Percentiles rank a stretch among this genome's conserved stretches.
Evolutionary conservation across 768 basidiomycete species (phyloP).

Genomic region (Lactifluus piperatus): DNA sequence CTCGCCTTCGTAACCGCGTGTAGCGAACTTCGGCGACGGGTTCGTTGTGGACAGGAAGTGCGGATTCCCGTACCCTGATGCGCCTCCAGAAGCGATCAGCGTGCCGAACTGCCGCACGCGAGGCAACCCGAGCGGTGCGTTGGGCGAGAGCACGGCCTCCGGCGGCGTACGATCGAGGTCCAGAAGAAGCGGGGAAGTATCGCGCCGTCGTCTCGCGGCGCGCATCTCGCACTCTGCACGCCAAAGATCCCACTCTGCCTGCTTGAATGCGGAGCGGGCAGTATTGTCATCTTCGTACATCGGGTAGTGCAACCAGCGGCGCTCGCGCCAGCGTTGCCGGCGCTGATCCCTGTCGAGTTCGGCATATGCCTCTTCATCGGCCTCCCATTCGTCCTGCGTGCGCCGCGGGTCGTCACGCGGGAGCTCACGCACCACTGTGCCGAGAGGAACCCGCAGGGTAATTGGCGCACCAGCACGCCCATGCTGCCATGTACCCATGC

Average conservation of each 20-base stretch:
- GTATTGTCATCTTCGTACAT: constrained; percentile 52
- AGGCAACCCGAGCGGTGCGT: constrained; percentile 57
- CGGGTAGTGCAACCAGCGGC: constrained; percentile 79
- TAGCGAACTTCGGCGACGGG: constrained; percentile 82
- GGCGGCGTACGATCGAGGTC: constrained; percentile 51
- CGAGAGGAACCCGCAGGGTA: constrained; percentile 76
- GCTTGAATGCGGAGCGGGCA: constrained; percentile 55
- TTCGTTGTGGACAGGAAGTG: constrained; percentile 61
- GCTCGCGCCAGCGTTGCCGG: constrained; percentile 50
- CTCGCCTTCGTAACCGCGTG: constrained; percentile 68
- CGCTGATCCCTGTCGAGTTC: constrained; percentile 41
- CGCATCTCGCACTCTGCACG: constrained; percentile 54
- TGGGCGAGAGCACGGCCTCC: constrained; percentile 31
- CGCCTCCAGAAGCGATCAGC: constrained; percentile 68
- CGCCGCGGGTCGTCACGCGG: constrained; percentile 56
- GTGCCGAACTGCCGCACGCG: constrained; percentile 47
- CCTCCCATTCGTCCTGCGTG: constrained; percentile 62
- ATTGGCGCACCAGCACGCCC: constrained; percentile 67
- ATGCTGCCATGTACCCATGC: constrained; percentile 82
- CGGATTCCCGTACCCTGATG: constrained; percentile 83
- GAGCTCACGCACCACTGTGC: constrained; percentile 81
- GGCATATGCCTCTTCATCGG: constrained; percentile 51
- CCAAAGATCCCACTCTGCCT: constrained; percentile 55
- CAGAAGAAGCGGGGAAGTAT: constrained; percentile 37
- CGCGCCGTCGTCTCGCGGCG: constrained; percentile 36